Evolutionary conservation across 805 yeast species (phyloP).

Genomic region (Wickerhamomyces bisporus): DNA sequence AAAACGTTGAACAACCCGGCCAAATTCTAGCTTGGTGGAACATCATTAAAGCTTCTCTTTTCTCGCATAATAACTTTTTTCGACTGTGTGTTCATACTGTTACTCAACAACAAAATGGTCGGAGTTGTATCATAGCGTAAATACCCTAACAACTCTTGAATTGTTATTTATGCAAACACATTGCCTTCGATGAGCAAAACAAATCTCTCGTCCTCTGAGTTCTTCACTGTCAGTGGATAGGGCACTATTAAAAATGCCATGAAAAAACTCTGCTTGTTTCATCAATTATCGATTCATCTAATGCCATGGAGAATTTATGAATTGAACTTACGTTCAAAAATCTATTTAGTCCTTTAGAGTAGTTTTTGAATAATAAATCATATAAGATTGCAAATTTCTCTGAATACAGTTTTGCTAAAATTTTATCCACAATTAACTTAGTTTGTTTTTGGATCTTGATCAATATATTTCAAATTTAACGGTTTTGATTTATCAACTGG

Average conservation of each 20-base stretch:
- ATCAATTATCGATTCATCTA: slow-evolving; percentile 25
- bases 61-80: slow-evolving; percentile 56
- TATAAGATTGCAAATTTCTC: slow-evolving; percentile 62
- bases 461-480: slow-evolving; percentile 23
- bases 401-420: slow-evolving; percentile 44
- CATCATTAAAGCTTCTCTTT: slow-evolving; percentile 51
- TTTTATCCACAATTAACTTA: slow-evolving; percentile 33
- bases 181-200: slow-evolving; percentile 62
- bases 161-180: slow-evolving; percentile 64
- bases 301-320: slow-evolving; percentile 10
- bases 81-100: slow-evolving; percentile 65
- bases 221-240: slow-evolving; percentile 50
- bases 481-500: slow-evolving; percentile 26
- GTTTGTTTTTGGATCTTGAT: slow-evolving; percentile 22
- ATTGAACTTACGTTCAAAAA: slow-evolving; percentile 35
- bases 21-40: slow-evolving; percentile 56
- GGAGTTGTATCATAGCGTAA: slow-evolving; percentile 50
- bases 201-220: slow-evolving; percentile 28
- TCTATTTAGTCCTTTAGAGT: slow-evolving; percentile 36
- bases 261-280: slow-evolving; percentile 43
- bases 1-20: slow-evolving; percentile 41
- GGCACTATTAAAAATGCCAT: slow-evolving; percentile 68
- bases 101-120: slow-evolving; percentile 54
- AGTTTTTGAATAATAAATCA: slow-evolving; percentile 65
- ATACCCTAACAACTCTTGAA: slow-evolving; percentile 59